Base-by-base conservation (phyloP, 129 eudicot species). In the Artemisia argyi region DNA sequence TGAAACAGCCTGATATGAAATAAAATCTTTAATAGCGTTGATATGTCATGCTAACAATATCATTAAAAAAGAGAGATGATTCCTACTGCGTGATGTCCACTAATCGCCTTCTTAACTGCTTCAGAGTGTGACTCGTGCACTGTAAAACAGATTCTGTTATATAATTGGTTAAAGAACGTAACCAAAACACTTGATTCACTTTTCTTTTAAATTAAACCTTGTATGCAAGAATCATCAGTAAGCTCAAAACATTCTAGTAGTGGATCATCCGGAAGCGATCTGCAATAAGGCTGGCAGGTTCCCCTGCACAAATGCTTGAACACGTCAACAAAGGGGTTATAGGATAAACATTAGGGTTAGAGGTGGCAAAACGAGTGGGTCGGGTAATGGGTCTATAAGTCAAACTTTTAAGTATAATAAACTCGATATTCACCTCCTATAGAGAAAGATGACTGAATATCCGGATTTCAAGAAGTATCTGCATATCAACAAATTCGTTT, bases 231-330 rank as follows among this genome's bases (percentile, higher is more conserved):
- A 71, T 80, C 91, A 51, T 66, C 68, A 2, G 86, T 64, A 61
- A 80, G 66, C 70, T 81, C 85, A 30, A 95, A 91, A 78, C 99
- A 95, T 69, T 91, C 88, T 7, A 95, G 97, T 76, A 90, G 81
- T 35, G 97, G 94, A 88, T 95, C 94, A 77, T 95, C 91, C 2
- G 97, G 97, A 74, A 95, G 96, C 47, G 99, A 83, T 71, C 89
- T 69, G 74, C 97, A 95, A 76, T 63, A 95, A 10, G 99, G 99
- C 88, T 95, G 97, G 84, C 83, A 88, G 61, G 94, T 88, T 75
- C 97, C 96, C 83, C 99, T 95, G 85, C 79, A 82, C 30, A 69
- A 64, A 24, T 39, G 46, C 44, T 35, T 35, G 44, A 35, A 35
- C 9, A 6, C 44, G 9, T 35, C 44, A 35, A 0, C 44, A 35